Conservation (phyloP, 2,329 filamentous ascomycete species). For the Alternaria alternata region DNA sequence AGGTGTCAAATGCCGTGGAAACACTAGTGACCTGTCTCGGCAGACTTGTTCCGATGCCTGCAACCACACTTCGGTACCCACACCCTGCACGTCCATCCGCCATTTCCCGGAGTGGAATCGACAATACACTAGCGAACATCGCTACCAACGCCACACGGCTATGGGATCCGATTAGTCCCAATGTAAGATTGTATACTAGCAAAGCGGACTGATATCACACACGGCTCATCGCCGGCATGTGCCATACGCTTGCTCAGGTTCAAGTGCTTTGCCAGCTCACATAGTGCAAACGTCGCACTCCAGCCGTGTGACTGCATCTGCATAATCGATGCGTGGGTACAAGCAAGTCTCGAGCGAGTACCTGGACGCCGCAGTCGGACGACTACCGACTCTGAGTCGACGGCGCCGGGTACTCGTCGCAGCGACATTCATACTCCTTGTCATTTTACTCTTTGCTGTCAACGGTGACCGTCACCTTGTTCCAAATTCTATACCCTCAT, state of each 20-base stretch:
- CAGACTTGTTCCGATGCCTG: background rate
- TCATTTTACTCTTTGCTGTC: background rate
- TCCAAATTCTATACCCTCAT: background rate
- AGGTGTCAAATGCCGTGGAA: no score
- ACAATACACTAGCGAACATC: background rate
- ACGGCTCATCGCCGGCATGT: background rate
- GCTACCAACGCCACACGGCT: no score
- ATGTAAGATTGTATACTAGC: no score
- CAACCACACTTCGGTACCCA: background rate
- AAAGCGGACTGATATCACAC: no score
- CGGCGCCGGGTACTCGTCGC: background rate
- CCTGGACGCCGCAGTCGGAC: no score
- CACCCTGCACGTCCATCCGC: background rate
- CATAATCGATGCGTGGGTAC: no score
- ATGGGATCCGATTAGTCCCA: no score
- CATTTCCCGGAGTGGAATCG: background rate
- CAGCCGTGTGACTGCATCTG: background rate
- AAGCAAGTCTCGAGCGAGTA: no score
- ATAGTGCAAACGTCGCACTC: background rate
- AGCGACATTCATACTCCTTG: background rate
- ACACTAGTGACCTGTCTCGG: no score
- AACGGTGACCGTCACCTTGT: background rate
- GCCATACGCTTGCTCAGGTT: background rate
- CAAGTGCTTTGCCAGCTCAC: background rate
- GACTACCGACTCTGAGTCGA: no score